A percentile compares a stretch with the other conserved stretches of the same genome.
phyloP scores from a whole-genome alignment of 2,329 filamentous ascomycete genomes.

The Sordariomycetes sp. region DNA sequence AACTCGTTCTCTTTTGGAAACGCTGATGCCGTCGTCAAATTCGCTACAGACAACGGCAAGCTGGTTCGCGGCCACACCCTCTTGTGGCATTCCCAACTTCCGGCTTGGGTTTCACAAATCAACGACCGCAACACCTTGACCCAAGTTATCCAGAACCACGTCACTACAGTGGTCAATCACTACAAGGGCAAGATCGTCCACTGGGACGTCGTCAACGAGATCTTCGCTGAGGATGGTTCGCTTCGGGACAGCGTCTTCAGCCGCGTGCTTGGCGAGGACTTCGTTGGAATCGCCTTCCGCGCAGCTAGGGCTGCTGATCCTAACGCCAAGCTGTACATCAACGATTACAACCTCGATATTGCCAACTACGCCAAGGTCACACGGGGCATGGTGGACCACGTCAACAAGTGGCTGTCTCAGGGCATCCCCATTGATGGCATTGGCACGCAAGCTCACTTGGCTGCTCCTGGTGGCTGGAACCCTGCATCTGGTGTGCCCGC shows the following conservation, averaged over 20 bases:
- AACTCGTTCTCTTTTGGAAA: conserved; percentile 44
- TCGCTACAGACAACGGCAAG: conserved; percentile 44
- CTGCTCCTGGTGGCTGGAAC: conserved; percentile 30
- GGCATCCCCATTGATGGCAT: conserved; percentile 60
- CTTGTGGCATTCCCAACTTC: conserved; percentile 54
- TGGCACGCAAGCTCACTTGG: conserved; percentile 45
- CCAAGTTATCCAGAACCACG: conserved; percentile 47
- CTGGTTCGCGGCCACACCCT: conserved; percentile 56
- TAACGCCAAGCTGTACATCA: conserved; percentile 63
- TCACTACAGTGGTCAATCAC: conserved; percentile 43
- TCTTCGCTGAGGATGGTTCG: conserved; percentile 51
- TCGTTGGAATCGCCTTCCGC: conserved; percentile 60
- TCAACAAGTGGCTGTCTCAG: conserved; percentile 53
- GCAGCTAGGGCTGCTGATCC: conserved; percentile 60
- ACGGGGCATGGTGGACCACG: conserved; percentile 44
- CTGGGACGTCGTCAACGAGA: conserved; percentile 60
- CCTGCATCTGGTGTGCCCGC: conserved; percentile 33
- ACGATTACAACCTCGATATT: conserved; percentile 61
- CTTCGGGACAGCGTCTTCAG: conserved; percentile 56
- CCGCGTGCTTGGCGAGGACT: conserved; percentile 59
- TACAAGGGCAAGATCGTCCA: conserved; percentile 52
- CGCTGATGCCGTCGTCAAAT: conserved; percentile 51
- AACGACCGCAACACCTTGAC: conserved; percentile 41
- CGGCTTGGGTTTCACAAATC: conserved; percentile 48
- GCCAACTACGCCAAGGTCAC: conserved; percentile 48